Conservation (phyloP, 1,284 basidiomycete genomes). For the Ceratobasidium sp. region DNA sequence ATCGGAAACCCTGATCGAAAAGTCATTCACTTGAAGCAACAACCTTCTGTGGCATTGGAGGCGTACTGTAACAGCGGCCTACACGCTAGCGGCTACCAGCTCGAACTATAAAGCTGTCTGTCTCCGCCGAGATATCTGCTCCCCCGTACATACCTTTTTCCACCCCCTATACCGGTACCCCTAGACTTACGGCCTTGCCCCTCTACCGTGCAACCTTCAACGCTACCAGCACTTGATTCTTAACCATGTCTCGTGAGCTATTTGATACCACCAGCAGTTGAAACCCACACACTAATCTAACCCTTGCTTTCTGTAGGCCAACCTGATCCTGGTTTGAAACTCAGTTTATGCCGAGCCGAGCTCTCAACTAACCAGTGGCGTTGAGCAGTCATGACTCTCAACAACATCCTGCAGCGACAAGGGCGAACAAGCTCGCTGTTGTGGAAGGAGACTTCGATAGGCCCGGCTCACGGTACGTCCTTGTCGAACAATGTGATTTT, state of each 20-base stretch:
- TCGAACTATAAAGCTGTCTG: constrained; percentile 17
- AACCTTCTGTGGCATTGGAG: constrained; percentile 8
- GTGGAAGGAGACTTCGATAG: constrained; percentile 29
- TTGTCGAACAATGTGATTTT: background rate
- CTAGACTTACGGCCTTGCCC: background rate
- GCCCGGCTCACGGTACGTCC: constrained; percentile 33
- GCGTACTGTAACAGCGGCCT: constrained; percentile 16
- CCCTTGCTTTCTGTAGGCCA: constrained; percentile 23
- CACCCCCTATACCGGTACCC: background rate
- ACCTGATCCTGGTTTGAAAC: constrained; percentile 39
- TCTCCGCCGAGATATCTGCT: constrained; percentile 29
- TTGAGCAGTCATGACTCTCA: constrained; percentile 34
- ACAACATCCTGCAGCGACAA: constrained; percentile 32
- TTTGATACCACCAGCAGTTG: background rate
- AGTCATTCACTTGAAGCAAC: constrained; percentile 32
- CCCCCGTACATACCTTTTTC: constrained; percentile 17
- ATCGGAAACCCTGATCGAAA: constrained; percentile 37
- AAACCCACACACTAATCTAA: constrained; percentile 7
- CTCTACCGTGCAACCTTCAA: background rate
- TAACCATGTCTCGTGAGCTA: constrained; percentile 36
- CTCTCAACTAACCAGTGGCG: constrained; percentile 4
- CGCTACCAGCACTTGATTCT: background rate
- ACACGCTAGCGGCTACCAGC: constrained; percentile 11
- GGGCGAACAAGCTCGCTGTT: constrained; percentile 30
- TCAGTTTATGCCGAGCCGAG: background rate